phyloP scores from a whole-genome alignment of 1,284 basidiomycete genomes.

The Flammula alnicola region DNA sequence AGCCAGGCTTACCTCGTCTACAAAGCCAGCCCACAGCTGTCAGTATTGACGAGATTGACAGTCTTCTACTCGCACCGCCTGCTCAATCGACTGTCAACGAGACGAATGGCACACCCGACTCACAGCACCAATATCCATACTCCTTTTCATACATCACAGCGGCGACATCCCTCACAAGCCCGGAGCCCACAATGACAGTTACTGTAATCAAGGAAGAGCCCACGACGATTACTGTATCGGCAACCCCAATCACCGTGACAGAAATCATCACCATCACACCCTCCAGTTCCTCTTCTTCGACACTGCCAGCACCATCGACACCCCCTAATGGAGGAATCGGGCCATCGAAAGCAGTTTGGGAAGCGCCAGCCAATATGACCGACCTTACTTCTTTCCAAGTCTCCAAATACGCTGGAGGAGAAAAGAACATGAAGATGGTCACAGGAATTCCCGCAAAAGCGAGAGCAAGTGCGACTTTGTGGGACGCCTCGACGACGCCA shows the following conservation, averaged over 20 bases:
- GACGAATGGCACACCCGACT: conserved; percentile 3
- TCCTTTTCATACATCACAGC: conserved; percentile 20
- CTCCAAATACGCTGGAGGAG: conserved; percentile 56
- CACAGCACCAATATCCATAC: conserved; percentile 19
- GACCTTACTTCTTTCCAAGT: conserved; percentile 67
- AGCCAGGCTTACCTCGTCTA: neutral
- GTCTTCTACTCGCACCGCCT: conserved; percentile 13
- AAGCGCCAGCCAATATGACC: conserved; percentile 53
- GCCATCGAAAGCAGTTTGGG: conserved; percentile 46
- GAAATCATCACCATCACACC: conserved; percentile 21
- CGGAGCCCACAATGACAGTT: conserved; percentile 16
- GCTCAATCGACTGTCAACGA: neutral
- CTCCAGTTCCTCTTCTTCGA: conserved; percentile 7
- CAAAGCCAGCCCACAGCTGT: neutral
- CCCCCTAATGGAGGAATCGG: conserved; percentile 20
- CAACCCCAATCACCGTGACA: conserved; percentile 32
- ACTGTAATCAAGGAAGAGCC: conserved; percentile 37
- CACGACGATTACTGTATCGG: conserved; percentile 38
- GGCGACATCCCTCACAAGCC: conserved; percentile 3
- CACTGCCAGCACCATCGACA: conserved; percentile 18
- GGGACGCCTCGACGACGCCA: neutral
- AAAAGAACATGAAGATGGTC: conserved; percentile 63
- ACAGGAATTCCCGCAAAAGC: conserved; percentile 47
- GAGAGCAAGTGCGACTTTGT: conserved; percentile 20
- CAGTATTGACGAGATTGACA: conserved; percentile 6